Conservation (phyloP, 495 filamentous ascomycete species). For the Penicillium soppii region DNA sequence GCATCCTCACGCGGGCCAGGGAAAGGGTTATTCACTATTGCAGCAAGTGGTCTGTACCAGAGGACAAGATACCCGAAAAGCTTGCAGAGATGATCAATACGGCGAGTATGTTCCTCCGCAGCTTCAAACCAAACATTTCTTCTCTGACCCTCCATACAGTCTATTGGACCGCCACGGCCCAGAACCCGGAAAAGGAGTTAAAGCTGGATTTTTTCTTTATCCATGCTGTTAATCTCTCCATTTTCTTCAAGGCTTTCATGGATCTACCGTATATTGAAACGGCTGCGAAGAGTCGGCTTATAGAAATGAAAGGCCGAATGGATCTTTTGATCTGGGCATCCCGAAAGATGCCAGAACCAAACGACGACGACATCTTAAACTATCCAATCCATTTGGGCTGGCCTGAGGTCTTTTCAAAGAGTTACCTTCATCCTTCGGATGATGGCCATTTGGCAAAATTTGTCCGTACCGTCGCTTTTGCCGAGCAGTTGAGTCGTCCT, state of each 20-base stretch:
- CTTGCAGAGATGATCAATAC: no score
- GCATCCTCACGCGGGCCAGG: no score
- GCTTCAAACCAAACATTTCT: no score
- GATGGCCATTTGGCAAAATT: slow-evolving; percentile 42
- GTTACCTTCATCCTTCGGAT: slow-evolving; percentile 18
- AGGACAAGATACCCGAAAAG: no score
- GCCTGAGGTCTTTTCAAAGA: slow-evolving; percentile 25
- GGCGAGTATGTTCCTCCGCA: slow-evolving; percentile 12
- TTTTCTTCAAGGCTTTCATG: slow-evolving; percentile 26
- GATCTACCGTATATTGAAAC: slow-evolving; percentile 23
- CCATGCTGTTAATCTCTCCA: slow-evolving; percentile 31
- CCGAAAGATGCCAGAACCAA: slow-evolving; percentile 14
- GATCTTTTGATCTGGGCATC: slow-evolving; percentile 36
- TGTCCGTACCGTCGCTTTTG: slow-evolving; percentile 34
- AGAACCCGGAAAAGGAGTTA: slow-evolving; percentile 15
- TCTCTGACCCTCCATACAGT: slow-evolving; percentile 9
- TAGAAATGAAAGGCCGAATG: slow-evolving; percentile 34
- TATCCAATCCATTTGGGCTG: slow-evolving; percentile 24
- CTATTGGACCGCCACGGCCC: slow-evolving; percentile 24
- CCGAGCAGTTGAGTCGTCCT: slow-evolving; percentile 17
- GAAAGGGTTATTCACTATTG: no score
- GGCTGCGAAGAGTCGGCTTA: slow-evolving; percentile 22
- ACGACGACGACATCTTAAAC: slow-evolving; percentile 8
- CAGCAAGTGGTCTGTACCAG: no score
- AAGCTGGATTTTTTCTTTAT: slow-evolving; percentile 43